Evolutionary conservation across 2,329 filamentous ascomycete genomes (phyloP).

Genomic region (Ambrosiella cleistominuta): DNA sequence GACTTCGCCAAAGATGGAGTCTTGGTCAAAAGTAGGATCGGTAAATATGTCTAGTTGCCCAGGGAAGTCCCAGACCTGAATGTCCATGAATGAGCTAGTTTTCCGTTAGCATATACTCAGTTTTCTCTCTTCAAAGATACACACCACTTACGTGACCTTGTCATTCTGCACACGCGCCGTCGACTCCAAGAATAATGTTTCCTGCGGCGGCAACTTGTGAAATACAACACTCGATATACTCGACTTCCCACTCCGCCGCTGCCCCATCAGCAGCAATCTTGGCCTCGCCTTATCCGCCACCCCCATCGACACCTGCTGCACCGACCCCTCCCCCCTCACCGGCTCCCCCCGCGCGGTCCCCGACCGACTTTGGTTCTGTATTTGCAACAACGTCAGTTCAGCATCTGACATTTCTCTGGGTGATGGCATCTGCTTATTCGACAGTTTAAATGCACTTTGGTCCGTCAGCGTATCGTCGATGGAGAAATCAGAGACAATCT

Average conservation of each 20-base stretch:
- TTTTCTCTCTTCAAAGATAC: neutral
- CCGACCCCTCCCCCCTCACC: slow-evolving; percentile 13
- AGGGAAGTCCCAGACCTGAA: slow-evolving; percentile 95
- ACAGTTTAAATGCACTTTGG: slow-evolving; percentile 1
- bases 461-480: too few species aligned
- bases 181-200: slow-evolving; percentile 89
- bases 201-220: slow-evolving; percentile 88
- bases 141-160: slow-evolving; percentile 61
- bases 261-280: slow-evolving; percentile 80
- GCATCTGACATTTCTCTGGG: slow-evolving; percentile 21
- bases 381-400: slow-evolving; percentile 44
- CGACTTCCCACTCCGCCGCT: slow-evolving; percentile 90
- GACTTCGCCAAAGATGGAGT: slow-evolving; percentile 84
- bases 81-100: slow-evolving; percentile 89
- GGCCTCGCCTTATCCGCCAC: slow-evolving; percentile 48
- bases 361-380: slow-evolving; percentile 39
- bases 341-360: slow-evolving; percentile 28
- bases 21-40: slow-evolving; percentile 74
- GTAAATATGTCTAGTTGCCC: slow-evolving; percentile 82
- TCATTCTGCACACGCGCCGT: slow-evolving; percentile 90
- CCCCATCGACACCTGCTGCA: slow-evolving; percentile 23
- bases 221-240: slow-evolving; percentile 99
- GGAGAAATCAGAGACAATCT: neutral
- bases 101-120: slow-evolving; percentile 14
- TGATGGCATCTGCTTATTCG: slow-evolving; percentile 7